Percentiles rank a stretch among this genome's conserved stretches.
Conservation (phyloP, 306 rosid species). For the Luffa acutangula region DNA sequence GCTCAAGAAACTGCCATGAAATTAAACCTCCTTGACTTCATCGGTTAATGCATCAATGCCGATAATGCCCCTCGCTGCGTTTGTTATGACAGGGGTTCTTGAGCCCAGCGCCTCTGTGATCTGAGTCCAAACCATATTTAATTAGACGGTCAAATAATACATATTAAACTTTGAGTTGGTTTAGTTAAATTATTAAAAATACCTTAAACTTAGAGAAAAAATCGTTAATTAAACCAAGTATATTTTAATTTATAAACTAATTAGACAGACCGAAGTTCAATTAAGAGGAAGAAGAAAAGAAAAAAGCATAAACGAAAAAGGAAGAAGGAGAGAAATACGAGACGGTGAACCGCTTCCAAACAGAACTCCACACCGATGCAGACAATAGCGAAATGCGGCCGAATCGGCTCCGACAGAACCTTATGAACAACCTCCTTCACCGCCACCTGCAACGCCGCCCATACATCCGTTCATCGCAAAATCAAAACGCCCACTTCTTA, state of each 20-base stretch:
- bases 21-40: constrained; percentile 59
- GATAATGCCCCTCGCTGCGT: constrained; percentile 41
- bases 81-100: constrained; percentile 34
- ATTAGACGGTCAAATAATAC: too few relatives aligned
- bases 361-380: constrained; percentile 37
- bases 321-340: constrained; percentile 24
- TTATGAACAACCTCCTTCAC: constrained; percentile 43
- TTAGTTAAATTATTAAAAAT: too few relatives aligned
- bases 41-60: constrained; percentile 48
- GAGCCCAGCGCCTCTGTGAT: constrained; percentile 32
- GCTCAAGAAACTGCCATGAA: neutral
- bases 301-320: neutral
- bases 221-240: too few relatives aligned
- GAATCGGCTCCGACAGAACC: constrained; percentile 61
- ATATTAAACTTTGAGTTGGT: too few relatives aligned
- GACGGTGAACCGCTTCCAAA: constrained; percentile 17
- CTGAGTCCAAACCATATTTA: constrained; percentile 16
- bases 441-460: constrained; percentile 32
- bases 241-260: too few relatives aligned
- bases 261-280: neutral
- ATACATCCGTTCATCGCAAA: neutral
- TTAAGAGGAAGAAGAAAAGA: neutral
- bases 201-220: too few relatives aligned
- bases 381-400: constrained; percentile 43
- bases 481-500: neutral